Conservation (phyloP, 306 rosid species). For the Quercus ilex region DNA sequence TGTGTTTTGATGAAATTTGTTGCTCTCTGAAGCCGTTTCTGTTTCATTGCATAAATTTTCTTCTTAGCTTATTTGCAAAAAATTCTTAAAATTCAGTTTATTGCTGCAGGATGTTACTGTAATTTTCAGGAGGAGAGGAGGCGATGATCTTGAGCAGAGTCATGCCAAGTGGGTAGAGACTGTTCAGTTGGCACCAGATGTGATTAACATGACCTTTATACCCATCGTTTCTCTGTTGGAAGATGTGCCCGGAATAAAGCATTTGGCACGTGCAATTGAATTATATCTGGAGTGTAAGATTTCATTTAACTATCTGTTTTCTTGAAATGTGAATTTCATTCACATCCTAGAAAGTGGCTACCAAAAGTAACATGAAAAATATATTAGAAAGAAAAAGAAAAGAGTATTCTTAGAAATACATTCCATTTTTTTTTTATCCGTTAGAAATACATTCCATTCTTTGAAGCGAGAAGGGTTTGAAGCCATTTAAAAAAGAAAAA, state of each 20-base stretch:
- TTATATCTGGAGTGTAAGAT: conserved; percentile 87
- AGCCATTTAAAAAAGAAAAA: background rate
- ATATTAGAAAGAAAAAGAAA: background rate
- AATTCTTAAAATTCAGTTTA: background rate
- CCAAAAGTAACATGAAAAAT: background rate
- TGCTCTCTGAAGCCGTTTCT: background rate
- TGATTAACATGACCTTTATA: conserved; percentile 90
- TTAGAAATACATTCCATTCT: background rate
- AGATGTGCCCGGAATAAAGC: conserved; percentile 77
- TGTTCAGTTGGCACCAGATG: conserved; percentile 79
- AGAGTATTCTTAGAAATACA: background rate
- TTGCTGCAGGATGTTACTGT: conserved; percentile 90
- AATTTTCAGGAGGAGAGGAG: conserved; percentile 97
- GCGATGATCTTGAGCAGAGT: conserved; percentile 98
- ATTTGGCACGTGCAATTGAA: conserved; percentile 84
- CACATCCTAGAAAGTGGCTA: background rate
- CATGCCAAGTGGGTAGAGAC: conserved; percentile 90
- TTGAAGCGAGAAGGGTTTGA: background rate
- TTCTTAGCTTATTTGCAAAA: background rate
- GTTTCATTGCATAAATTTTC: conserved; percentile 11
- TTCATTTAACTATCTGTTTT: conserved; percentile 13
- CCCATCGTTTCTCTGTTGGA: conserved; percentile 91
- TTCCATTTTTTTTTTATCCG: too few relatives aligned
- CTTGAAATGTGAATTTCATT: conserved; percentile 14
- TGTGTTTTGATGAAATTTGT: background rate